Base-by-base conservation (phyloP, 441 rosid genomes). In the Pelargonium myrrhifolium region DNA sequence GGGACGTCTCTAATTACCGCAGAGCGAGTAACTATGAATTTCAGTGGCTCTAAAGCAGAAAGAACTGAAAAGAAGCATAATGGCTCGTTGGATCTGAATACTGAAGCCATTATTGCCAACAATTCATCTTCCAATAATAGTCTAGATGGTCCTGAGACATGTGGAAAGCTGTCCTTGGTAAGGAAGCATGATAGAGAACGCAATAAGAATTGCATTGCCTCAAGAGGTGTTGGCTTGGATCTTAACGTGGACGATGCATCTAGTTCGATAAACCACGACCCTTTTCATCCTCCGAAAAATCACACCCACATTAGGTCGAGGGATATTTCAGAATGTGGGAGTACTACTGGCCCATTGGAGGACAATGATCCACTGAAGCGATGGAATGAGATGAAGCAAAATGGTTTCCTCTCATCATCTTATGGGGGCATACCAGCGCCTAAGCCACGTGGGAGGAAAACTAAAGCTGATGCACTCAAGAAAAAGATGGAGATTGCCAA, bases 361-460 rank as follows among this genome's bases (percentile, higher is more conserved):
- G 81, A 76, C 80, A 89, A 81, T 72, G 93, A 91, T 77, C 69
- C 97, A 0, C 70, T 93, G 76, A 74, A 77, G 72, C 26, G 86
- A 59, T 91, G 99, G 99, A 87, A 79, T 80, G 96, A 89, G 80
- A 89, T 93, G 99, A 93, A 91, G 79, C 81, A 79, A 71, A 93
- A 89, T 3, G 97, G 97, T 63, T 93, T 89, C 51, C 61, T 78
- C 62, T 63, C 85, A 14, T 78, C 79, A 71, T 74, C 93, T 66
- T 89, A 84, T 74, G 90, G 92, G 60, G 97, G 90, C 45, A 76
- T 84, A 66, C 90, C 93, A 0, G 75, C 80, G 31, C 97, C 88
- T 8, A 93, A 89, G 79, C 92, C 83, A 74, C 92, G 84, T 1
- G 85, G 86, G 70, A 78, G 80, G 78, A 90, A 84, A 73, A 71